These are phyloP conservation scores for Amanita muscaria DNA, from an alignment of 768 basidiomycete genomes.

Conservation along the genomic window DNA sequence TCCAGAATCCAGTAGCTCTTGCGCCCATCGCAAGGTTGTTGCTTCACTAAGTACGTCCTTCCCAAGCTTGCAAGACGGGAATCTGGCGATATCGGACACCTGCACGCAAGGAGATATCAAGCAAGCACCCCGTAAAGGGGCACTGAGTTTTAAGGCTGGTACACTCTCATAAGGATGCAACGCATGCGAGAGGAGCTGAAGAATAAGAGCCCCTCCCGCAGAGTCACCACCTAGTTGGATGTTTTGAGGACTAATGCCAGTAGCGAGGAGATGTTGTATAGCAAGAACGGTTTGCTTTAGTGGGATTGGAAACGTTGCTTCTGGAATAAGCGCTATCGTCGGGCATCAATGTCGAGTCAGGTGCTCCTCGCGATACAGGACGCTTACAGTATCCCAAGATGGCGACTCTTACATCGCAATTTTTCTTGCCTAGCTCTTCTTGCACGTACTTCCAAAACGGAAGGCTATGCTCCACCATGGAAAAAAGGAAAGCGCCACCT, in stretches of 20 bases:
- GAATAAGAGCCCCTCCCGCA: constrained; percentile 29
- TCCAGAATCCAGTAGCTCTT: constrained; percentile 8
- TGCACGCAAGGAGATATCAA: constrained; percentile 33
- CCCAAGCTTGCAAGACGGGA: constrained; percentile 8
- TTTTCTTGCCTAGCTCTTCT: constrained; percentile 16
- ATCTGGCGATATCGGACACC: constrained; percentile 16
- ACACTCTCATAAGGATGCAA: constrained; percentile 26
- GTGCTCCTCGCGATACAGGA: background rate
- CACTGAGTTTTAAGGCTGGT: constrained; percentile 15
- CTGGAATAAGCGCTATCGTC: constrained; percentile 14
- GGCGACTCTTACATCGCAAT: constrained; percentile 19
- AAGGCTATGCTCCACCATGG: constrained; percentile 14
- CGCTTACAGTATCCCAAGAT: constrained; percentile 25
- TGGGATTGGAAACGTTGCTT: constrained; percentile 26
- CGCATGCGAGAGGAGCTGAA: constrained; percentile 28
- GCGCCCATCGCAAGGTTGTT: constrained; percentile 14
- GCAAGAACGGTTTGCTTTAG: constrained; percentile 23
- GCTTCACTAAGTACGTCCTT: constrained; percentile 17
- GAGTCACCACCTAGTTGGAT: constrained; percentile 31
- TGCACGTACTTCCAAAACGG: constrained; percentile 23
- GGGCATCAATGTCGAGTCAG: background rate
- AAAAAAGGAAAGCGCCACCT: constrained; percentile 26
- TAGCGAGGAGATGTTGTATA: constrained; percentile 21
- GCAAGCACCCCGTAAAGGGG: constrained; percentile 22
- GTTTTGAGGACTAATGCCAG: constrained; percentile 22